A percentile compares a stretch with the other conserved stretches of the same genome.
Conservation (phyloP, 345 rosid species). For the Salix koriyanagi region DNA sequence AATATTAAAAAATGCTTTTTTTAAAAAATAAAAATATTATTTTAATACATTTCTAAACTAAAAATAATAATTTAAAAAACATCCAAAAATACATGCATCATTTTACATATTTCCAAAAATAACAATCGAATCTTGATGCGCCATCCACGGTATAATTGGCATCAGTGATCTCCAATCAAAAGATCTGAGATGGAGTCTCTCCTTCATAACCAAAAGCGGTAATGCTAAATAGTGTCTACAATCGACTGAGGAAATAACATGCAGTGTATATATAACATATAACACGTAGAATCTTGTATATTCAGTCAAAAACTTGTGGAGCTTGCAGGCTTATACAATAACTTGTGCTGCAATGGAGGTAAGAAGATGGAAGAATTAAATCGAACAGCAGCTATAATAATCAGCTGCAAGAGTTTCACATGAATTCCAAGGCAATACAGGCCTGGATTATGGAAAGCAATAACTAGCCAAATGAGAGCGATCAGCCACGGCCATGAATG, state of each 20-base stretch:
- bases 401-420: slow-evolving; percentile 24
- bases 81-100: no score
- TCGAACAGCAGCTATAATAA: slow-evolving; percentile 35
- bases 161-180: no score
- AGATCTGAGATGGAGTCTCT: no score
- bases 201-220: not conserved
- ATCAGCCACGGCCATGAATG: slow-evolving; percentile 29
- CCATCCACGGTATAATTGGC: no score
- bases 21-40: no score
- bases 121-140: no score
- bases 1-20: no score
- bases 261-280: not conserved
- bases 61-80: no score
- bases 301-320: slow-evolving; percentile 5
- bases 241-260: not conserved
- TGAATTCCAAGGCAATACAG: slow-evolving; percentile 1
- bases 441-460: slow-evolving; percentile 22
- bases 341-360: slow-evolving; percentile 8
- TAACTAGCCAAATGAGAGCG: slow-evolving; percentile 2
- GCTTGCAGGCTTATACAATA: slow-evolving; percentile 18
- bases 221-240: not conserved
- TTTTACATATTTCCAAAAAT: no score
- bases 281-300: slow-evolving; percentile 3
- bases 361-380: not conserved
- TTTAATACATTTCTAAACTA: no score